Conservation (phyloP, 208 protist species). For the Lotmaria passim region DNA sequence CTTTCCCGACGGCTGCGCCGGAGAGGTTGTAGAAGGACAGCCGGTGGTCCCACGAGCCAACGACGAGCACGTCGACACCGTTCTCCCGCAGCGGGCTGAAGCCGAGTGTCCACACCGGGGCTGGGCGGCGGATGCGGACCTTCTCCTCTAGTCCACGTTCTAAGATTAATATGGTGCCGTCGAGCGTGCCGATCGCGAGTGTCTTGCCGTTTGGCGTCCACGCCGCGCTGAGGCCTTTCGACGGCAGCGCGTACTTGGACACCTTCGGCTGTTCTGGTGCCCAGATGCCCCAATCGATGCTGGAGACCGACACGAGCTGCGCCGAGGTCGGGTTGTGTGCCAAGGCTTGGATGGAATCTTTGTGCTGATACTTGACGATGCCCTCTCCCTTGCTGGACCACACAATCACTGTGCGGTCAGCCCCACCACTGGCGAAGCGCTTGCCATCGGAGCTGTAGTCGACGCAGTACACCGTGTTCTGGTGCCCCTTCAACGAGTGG, state of each 20-base stretch:
- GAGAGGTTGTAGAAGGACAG: slow-evolving; percentile 96
- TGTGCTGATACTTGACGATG: slow-evolving; percentile 96
- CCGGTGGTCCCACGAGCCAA: slow-evolving; percentile 96
- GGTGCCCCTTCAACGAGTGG: slow-evolving; percentile 95
- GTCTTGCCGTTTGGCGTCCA: slow-evolving; percentile 96
- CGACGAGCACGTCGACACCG: slow-evolving; percentile 89
- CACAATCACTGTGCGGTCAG: slow-evolving; percentile 95
- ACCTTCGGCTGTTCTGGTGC: slow-evolving; percentile 92
- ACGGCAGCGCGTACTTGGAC: slow-evolving; percentile 83
- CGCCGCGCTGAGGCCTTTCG: slow-evolving; percentile 88
- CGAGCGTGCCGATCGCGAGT: slow-evolving; percentile 92
- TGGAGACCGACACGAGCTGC: slow-evolving; percentile 91
- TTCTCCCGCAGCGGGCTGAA: slow-evolving; percentile 93
- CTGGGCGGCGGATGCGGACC: slow-evolving; percentile 68
- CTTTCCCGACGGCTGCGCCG: slow-evolving; percentile 69
- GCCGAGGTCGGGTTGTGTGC: slow-evolving; percentile 91
- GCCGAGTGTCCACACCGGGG: slow-evolving; percentile 93
- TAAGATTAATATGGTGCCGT: slow-evolving; percentile 75
- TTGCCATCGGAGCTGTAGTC: slow-evolving; percentile 92
- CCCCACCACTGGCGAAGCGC: slow-evolving; percentile 92
- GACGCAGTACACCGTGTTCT: slow-evolving; percentile 93
- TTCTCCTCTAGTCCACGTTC: slow-evolving; percentile 58
- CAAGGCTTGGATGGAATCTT: slow-evolving; percentile 94
- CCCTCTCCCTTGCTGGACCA: slow-evolving; percentile 95
- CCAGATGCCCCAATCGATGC: slow-evolving; percentile 96